Conservation (phyloP, 169 alveolate species). For the Theileria sp. region DNA sequence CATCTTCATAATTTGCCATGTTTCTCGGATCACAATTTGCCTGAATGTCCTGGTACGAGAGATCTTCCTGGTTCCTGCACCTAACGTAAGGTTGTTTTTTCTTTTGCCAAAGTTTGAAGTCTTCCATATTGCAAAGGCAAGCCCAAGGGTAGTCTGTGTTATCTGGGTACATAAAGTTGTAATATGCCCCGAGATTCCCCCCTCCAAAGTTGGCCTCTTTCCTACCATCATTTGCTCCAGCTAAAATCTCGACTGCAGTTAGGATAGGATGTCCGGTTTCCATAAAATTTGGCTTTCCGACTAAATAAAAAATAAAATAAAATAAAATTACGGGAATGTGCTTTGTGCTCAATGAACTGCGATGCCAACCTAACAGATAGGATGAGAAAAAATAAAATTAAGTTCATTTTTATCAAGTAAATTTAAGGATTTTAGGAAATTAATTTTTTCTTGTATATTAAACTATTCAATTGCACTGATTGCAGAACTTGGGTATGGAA, state of each 20-base stretch:
- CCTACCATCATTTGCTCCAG: conserved; percentile 39
- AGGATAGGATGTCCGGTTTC: conserved; percentile 7
- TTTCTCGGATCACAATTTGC: conserved; percentile 73
- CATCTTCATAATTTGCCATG: conserved; percentile 13
- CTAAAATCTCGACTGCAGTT: conserved; percentile 15
- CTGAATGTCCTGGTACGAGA: conserved; percentile 68
- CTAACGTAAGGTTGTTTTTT: conserved; percentile 64
- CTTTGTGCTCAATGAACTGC: not conserved
- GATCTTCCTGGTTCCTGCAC: conserved; percentile 75
- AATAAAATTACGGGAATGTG: not conserved
- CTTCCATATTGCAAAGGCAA: conserved; percentile 69
- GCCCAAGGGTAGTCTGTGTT: conserved; percentile 82
- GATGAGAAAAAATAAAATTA: not conserved
- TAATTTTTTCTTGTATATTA: not conserved
- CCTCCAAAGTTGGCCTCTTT: conserved; percentile 59
- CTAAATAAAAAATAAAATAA: not conserved
- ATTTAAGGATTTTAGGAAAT: not conserved
- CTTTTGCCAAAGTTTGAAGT: conserved; percentile 59
- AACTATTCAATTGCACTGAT: not conserved
- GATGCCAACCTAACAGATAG: not conserved
- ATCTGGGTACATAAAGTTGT: conserved; percentile 71
- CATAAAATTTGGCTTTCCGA: not conserved
- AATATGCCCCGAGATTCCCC: conserved; percentile 66
- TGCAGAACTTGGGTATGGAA: not conserved
- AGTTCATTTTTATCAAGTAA: not conserved